Evolutionary conservation across 78 protist genomes (phyloP).

Genomic region (slime mould (Dictyostelium discoideum)): dicty_2.7 NC_007090.3:1330001-1330500

Average conservation of each 20-base stretch:
- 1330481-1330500: constrained; percentile 26
- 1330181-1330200: not conserved
- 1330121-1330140: constrained; percentile 30
- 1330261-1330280: too few species aligned
- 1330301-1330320: too few species aligned
- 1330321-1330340: too few species aligned
- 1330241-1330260: not conserved
- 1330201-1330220: not conserved
- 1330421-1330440: too few species aligned
- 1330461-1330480: not conserved
- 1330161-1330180: constrained; percentile 3
- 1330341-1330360: too few species aligned
- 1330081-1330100: constrained; percentile 36
- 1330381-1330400: too few species aligned
- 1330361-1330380: too few species aligned
- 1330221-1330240: too few species aligned
- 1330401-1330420: too few species aligned
- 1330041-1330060: constrained; percentile 70
- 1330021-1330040: constrained; percentile 74
- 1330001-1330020: not conserved
- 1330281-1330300: too few species aligned
- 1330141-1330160: constrained; percentile 33
- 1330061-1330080: constrained; percentile 93
- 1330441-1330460: not conserved
- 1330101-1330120: constrained; percentile 49